These are phyloP conservation scores for Colletotrichum caudatum DNA, from an alignment of 2,329 filamentous ascomycete genomes.

Conservation along the genomic window DNA sequence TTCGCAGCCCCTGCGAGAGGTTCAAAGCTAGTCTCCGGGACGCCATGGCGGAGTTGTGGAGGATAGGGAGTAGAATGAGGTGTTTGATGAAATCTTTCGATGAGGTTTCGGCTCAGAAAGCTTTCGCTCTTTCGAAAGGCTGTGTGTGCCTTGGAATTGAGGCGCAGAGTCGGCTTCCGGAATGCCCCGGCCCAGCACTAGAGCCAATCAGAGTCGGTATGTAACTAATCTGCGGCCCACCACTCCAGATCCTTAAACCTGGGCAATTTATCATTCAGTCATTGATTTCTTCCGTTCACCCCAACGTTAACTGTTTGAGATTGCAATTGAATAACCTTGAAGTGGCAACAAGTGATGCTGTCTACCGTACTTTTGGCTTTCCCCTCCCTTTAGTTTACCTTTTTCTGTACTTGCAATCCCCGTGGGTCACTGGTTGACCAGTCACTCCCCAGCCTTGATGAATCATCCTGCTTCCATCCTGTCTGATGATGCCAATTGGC, in stretches of 20 bases:
- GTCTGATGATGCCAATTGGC: conserved; percentile 36
- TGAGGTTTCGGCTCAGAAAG: conserved; percentile 53
- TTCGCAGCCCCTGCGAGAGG: conserved; percentile 90
- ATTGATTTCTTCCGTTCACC: not conserved
- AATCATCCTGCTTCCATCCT: conserved; percentile 10
- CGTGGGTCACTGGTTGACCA: not conserved
- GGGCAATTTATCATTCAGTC: conserved; percentile 12
- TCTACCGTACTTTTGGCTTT: no score
- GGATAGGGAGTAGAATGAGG: conserved; percentile 64
- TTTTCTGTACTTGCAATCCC: not conserved
- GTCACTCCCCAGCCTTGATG: not conserved
- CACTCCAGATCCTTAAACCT: conserved; percentile 18
- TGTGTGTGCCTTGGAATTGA: conserved; percentile 56
- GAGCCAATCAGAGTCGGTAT: conserved; percentile 51
- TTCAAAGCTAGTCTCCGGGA: conserved; percentile 97
- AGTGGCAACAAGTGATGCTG: not conserved
- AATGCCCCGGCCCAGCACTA: conserved; percentile 46
- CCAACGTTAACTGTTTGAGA: not conserved
- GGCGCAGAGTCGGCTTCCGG: conserved; percentile 56
- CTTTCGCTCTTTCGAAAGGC: conserved; percentile 60
- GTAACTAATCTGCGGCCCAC: conserved; percentile 32
- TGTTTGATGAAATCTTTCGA: conserved; percentile 67
- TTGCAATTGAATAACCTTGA: no score
- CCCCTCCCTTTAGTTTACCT: not conserved
- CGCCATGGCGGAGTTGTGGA: conserved; percentile 79